These are phyloP conservation scores for Trichothecium roseum DNA, from an alignment of 2,329 filamentous ascomycete genomes.

Conservation along the genomic window DNA sequence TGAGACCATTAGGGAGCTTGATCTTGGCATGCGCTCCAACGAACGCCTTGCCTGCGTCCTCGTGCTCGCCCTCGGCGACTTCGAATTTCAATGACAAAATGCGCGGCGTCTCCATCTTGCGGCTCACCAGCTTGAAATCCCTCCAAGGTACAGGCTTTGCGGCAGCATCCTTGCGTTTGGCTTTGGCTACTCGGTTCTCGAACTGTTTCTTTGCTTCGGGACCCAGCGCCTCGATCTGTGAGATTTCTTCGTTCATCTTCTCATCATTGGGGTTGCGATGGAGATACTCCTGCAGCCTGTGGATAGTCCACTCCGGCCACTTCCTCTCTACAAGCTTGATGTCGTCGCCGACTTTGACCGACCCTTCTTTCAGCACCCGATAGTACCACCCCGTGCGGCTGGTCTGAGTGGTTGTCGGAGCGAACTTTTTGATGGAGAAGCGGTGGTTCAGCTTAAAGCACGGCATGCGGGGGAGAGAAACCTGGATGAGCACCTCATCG, in stretches of 20 bases:
- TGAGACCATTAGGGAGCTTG: slow-evolving; percentile 43
- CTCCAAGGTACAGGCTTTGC: slow-evolving; percentile 28
- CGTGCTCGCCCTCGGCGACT: slow-evolving; percentile 20
- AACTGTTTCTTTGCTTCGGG: slow-evolving; percentile 39
- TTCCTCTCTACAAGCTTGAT: slow-evolving; percentile 44
- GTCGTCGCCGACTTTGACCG: slow-evolving; percentile 43
- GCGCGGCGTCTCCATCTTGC: slow-evolving; percentile 36
- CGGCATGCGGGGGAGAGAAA: slow-evolving; percentile 51
- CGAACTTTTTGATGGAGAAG: slow-evolving; percentile 53
- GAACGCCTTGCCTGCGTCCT: slow-evolving; percentile 22
- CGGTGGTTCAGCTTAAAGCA: slow-evolving; percentile 62
- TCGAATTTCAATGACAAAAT: slow-evolving; percentile 44
- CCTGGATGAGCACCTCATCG: slow-evolving; percentile 40
- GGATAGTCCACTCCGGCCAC: slow-evolving; percentile 51
- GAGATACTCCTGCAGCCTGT: slow-evolving; percentile 51
- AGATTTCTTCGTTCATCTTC: slow-evolving; percentile 41
- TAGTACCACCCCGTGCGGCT: slow-evolving; percentile 59
- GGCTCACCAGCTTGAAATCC: slow-evolving; percentile 36
- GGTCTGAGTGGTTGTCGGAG: slow-evolving; percentile 42
- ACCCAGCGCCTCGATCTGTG: slow-evolving; percentile 38
- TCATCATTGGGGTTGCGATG: slow-evolving; percentile 41
- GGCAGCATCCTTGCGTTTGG: slow-evolving; percentile 17
- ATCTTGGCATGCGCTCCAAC: slow-evolving; percentile 45
- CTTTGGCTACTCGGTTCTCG: slow-evolving; percentile 37
- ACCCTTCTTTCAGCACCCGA: slow-evolving; percentile 45